These are phyloP conservation scores for Quambalaria eucalypti DNA, from an alignment of 1,284 basidiomycete species.

Conservation along the genomic window DNA sequence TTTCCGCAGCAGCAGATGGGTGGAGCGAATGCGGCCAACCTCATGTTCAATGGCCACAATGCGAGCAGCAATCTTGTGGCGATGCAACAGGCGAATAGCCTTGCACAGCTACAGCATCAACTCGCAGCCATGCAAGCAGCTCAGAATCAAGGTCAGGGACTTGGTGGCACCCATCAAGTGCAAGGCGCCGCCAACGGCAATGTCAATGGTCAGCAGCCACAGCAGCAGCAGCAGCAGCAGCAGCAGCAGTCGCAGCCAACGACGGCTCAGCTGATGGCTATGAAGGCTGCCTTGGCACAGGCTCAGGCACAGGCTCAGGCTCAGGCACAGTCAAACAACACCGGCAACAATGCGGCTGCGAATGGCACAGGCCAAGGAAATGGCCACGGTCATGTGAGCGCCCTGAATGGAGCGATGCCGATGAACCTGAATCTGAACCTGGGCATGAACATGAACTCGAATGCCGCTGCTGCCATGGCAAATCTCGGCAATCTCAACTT, in stretches of 20 bases:
- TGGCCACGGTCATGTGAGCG: too few species aligned
- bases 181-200: too few species aligned
- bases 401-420: too few species aligned
- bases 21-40: too few species aligned
- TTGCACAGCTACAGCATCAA: conserved; percentile 17
- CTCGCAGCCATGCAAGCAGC: conserved; percentile 22
- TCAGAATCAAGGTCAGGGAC: conserved; percentile 12
- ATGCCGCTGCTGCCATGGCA: too few species aligned
- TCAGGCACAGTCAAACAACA: too few species aligned
- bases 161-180: too few species aligned
- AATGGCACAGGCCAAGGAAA: neutral
- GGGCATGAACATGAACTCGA: too few species aligned
- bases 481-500: too few species aligned
- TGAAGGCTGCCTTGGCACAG: conserved; percentile 28
- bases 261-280: conserved; percentile 29
- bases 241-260: conserved; percentile 15
- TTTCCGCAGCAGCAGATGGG: conserved; percentile 1
- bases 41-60: conserved; percentile 9
- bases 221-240: conserved; percentile 2
- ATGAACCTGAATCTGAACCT: too few species aligned
- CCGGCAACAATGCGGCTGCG: neutral
- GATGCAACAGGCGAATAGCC: conserved; percentile 4
- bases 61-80: conserved; percentile 13
- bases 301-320: conserved; percentile 3
- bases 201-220: too few species aligned